These are phyloP conservation scores for Adansonia rubrostipa DNA, from an alignment of 441 rosid genomes.

Conservation along the genomic window DNA sequence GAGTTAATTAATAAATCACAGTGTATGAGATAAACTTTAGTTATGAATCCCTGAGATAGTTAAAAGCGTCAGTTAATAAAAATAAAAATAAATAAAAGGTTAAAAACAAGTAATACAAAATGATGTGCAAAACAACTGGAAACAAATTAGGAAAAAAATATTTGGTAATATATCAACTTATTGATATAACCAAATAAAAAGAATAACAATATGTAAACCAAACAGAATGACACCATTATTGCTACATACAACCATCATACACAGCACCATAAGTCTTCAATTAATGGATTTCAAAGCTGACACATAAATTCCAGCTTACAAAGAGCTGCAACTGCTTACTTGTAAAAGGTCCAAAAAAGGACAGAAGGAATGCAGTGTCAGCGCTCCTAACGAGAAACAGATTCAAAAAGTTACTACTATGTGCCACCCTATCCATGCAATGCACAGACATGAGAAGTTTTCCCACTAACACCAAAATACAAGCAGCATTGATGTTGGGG, in stretches of 20 bases:
- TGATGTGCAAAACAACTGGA: not conserved
- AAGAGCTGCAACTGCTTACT: conserved; percentile 12
- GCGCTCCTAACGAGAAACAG: conserved; percentile 9
- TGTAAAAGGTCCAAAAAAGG: not conserved
- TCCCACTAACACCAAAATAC: too few relatives aligned
- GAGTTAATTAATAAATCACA: conserved; percentile 16
- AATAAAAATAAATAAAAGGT: conserved; percentile 5
- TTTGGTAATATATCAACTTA: not conserved
- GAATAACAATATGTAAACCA: not conserved
- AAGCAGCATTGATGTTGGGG: not conserved
- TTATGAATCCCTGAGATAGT: not conserved
- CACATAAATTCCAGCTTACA: conserved; percentile 7
- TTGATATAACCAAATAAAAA: not conserved
- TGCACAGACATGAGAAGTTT: too few relatives aligned
- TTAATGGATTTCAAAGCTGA: conserved; percentile 8
- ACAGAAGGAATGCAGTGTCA: not conserved
- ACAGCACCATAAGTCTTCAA: conserved; percentile 6
- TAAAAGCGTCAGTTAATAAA: not conserved
- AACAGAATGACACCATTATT: not conserved
- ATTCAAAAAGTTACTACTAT: not conserved
- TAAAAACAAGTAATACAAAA: conserved; percentile 11
- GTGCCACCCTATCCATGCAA: conserved; percentile 3
- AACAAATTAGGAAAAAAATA: not conserved
- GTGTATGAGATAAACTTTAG: conserved; percentile 4
- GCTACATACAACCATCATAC: not conserved